These are phyloP conservation scores for Graphiopsis chlorocephala DNA, from an alignment of 2,329 filamentous ascomycete species.

Conservation along the genomic window DNA sequence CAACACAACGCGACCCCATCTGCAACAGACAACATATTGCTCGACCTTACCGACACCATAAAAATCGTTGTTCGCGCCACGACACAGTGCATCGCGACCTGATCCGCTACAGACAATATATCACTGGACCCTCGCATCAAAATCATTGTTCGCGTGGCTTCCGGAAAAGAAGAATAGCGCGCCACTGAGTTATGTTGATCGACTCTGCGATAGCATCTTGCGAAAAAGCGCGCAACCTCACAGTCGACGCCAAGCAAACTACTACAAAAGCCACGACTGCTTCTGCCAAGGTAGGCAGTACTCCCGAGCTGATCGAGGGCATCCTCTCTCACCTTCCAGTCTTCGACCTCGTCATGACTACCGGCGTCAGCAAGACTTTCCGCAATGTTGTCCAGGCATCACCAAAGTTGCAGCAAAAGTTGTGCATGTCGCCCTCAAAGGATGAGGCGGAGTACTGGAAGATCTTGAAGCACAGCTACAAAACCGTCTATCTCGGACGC, in stretches of 20 bases:
- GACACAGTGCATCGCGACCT: not conserved
- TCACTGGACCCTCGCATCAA: not conserved
- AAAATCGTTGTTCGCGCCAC: not conserved
- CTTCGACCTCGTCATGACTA: not conserved
- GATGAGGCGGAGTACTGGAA: not conserved
- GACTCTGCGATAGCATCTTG: too few relatives aligned
- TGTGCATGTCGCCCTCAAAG: not conserved
- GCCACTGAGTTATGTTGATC: not conserved
- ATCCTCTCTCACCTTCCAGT: not conserved
- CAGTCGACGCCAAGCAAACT: too few relatives aligned
- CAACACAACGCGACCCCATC: not conserved
- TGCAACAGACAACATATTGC: not conserved
- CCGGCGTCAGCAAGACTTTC: not conserved
- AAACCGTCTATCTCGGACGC: too few relatives aligned
- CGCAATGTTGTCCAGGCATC: not conserved
- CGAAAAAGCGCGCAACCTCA: too few relatives aligned
- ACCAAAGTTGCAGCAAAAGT: not conserved
- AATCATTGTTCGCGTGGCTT: not conserved
- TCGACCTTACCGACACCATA: not conserved
- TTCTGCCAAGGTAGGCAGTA: not conserved
- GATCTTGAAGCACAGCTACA: too few relatives aligned
- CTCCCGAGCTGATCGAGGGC: constrained; percentile 3
- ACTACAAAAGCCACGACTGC: too few relatives aligned
- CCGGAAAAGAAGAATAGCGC: not conserved
- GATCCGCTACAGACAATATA: not conserved